phyloP scores from a whole-genome alignment of 768 basidiomycete species.

The Auriscalpium vulgare region DNA sequence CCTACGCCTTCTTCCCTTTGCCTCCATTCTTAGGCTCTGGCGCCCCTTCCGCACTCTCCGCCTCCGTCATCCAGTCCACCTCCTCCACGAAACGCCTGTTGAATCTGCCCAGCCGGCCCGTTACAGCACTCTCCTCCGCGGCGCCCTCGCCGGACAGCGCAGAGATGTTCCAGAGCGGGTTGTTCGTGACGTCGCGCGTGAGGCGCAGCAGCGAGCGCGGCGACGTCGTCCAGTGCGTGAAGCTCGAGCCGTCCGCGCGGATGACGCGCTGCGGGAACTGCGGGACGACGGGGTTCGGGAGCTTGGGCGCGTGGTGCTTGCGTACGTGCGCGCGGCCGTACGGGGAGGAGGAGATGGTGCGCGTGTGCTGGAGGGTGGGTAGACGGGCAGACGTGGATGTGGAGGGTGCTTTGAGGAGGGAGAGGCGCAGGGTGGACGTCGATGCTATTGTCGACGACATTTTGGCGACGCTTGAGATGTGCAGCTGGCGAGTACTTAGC shows the following conservation, averaged over 20 bases:
- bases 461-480: too few species aligned
- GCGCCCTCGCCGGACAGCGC: slow-evolving; percentile 32
- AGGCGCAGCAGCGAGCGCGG: slow-evolving; percentile 70
- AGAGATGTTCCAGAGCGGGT: slow-evolving; percentile 78
- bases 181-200: slow-evolving; percentile 83
- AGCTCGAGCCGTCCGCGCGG: slow-evolving; percentile 83
- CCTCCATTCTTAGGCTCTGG: not conserved
- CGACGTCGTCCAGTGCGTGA: slow-evolving; percentile 83
- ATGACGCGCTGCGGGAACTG: slow-evolving; percentile 82
- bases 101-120: slow-evolving; percentile 77
- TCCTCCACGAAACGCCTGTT: slow-evolving; percentile 60
- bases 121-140: slow-evolving; percentile 63
- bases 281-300: slow-evolving; percentile 81
- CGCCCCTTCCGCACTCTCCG: not conserved
- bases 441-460: too few species aligned
- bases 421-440: too few species aligned
- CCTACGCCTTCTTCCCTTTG: not conserved
- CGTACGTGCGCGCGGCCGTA: slow-evolving; percentile 82
- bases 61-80: slow-evolving; percentile 24
- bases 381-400: too few species aligned
- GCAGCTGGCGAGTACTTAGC: too few species aligned
- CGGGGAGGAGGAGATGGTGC: slow-evolving; percentile 59
- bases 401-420: too few species aligned
- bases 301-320: slow-evolving; percentile 54
- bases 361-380: slow-evolving; percentile 17